phyloP scores from a whole-genome alignment of 2,329 filamentous ascomycete genomes.

The Ophiognomonia clavigignenti-juglandacearum region DNA sequence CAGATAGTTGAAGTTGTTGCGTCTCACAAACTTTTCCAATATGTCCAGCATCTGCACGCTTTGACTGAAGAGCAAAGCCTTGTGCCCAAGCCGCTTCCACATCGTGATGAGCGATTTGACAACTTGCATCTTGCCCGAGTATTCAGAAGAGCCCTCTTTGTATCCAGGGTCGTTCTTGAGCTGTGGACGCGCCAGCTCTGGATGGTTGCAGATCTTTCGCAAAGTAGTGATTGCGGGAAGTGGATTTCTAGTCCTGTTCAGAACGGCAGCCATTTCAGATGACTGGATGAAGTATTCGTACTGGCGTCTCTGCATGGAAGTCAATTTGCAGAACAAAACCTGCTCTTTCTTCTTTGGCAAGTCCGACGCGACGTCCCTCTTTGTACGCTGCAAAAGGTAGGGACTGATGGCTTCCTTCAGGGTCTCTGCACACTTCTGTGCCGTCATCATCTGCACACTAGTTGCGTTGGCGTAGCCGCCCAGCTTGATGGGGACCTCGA shows the following conservation, averaged over 20 bases:
- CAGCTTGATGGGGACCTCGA: constrained; percentile 88
- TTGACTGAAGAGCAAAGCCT: constrained; percentile 88
- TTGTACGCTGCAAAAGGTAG: constrained; percentile 87
- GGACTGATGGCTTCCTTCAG: constrained; percentile 91
- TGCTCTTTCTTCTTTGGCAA: constrained; percentile 94
- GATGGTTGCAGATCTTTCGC: constrained; percentile 96
- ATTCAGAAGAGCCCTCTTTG: constrained; percentile 69
- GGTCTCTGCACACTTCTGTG: constrained; percentile 88
- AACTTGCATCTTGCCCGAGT: constrained; percentile 95
- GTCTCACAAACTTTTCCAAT: constrained; percentile 72
- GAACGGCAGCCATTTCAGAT: constrained; percentile 78
- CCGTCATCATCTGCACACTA: constrained; percentile 90
- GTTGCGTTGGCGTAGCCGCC: constrained; percentile 95
- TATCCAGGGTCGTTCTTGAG: constrained; percentile 57
- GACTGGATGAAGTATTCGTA: constrained; percentile 81
- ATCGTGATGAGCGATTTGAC: constrained; percentile 80
- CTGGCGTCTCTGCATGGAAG: constrained; percentile 68
- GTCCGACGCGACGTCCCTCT: constrained; percentile 89
- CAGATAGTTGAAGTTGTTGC: constrained; percentile 63
- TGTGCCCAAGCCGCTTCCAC: constrained; percentile 88
- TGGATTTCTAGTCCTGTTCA: constrained; percentile 69
- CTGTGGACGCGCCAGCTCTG: constrained; percentile 70
- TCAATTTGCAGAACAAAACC: constrained; percentile 92
- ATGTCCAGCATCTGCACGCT: constrained; percentile 95
- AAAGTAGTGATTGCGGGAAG: constrained; percentile 88